Evolutionary conservation across 306 rosid species (phyloP).

Genomic region (Mucuna pruriens): DNA sequence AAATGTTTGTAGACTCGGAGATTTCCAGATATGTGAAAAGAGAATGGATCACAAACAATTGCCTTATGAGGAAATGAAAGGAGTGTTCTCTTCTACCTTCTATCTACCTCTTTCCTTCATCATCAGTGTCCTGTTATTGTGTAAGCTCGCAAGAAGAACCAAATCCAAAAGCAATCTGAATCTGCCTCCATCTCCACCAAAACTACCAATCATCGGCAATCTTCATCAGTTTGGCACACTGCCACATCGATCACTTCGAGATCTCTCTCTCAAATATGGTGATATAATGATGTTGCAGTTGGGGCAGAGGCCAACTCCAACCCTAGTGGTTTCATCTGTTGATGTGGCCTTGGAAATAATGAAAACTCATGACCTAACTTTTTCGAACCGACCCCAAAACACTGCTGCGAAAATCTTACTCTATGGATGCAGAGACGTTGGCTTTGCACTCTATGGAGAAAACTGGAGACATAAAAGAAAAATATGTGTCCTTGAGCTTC

Average conservation of each 20-base stretch:
- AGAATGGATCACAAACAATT: slow-evolving; percentile 33
- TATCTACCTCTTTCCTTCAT: not conserved
- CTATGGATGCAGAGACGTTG: slow-evolving; percentile 34
- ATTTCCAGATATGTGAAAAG: not conserved
- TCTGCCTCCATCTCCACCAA: slow-evolving; percentile 44
- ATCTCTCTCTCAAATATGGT: slow-evolving; percentile 35
- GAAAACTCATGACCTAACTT: slow-evolving; percentile 32
- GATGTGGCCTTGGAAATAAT: slow-evolving; percentile 25
- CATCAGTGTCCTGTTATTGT: not conserved
- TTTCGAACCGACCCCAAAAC: slow-evolving; percentile 39
- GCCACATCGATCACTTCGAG: slow-evolving; percentile 36
- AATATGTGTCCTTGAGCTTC: slow-evolving; percentile 32
- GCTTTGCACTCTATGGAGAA: slow-evolving; percentile 37
- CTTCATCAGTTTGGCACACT: slow-evolving; percentile 48
- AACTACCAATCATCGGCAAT: slow-evolving; percentile 49
- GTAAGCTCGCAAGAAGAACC: slow-evolving; percentile 20
- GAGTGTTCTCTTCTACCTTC: not conserved
- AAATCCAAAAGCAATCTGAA: slow-evolving; percentile 35
- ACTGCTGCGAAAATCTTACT: slow-evolving; percentile 35
- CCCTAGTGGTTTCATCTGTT: slow-evolving; percentile 43
- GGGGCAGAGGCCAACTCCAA: slow-evolving; percentile 35
- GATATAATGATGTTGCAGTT: slow-evolving; percentile 37
- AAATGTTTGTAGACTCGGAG: not conserved
- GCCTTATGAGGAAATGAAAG: slow-evolving; percentile 4
- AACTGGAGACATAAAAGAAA: slow-evolving; percentile 45